Evolutionary conservation across 2,329 filamentous ascomycete species (phyloP), one percentile per base, ranked within the genome.

Genomic region (Fusarium xylarioides): DNA sequence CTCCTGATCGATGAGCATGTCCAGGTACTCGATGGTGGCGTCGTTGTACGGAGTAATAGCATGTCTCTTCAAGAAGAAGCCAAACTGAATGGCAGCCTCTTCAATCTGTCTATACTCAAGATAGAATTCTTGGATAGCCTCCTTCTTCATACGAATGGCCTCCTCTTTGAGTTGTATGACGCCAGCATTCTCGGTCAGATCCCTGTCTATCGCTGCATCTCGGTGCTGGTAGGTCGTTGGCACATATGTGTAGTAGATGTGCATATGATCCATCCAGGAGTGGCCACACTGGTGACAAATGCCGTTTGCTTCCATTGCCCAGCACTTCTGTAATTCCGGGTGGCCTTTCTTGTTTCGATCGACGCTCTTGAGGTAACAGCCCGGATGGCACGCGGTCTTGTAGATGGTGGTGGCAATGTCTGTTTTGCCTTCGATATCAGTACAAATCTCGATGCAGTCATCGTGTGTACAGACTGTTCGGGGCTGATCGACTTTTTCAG

Each of bases 71-170:
- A 68, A 44, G 23, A 68, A 68, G 18, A 70, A 54, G 1, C 54
- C 64, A 54, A 70, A 68, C 14, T 68, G 68, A 11, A 64, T 57
- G 12, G 64, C 59, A 4, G 68, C 64, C 28, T 70, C 68, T 38
- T 57, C 64, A 9, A 70, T n/a, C 28, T 61, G 49, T n/a, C 10
- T 15, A 5, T 64, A 40, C 10, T 67, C 63, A 9, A 59, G 32
- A 15, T 30, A 30, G 35, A 56, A 67, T 9, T 63, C 63, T n/a
- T 70, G 43, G 4, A 67, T 67, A 6, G 63, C 58, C 16, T 40
- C 43, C 18, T 46, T 38, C 19, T 63, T 66, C 37, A 63, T 55
- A 7, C 46, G 32, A 10, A 70, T 63, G 4, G 57, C 63, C 28
- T 59, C 54, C 30, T 60, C 34, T 43, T 37, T 55, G 4, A 63